phyloP scores from a whole-genome alignment of 2,329 filamentous ascomycete species.

The Grosmannia clavigera region DNA sequence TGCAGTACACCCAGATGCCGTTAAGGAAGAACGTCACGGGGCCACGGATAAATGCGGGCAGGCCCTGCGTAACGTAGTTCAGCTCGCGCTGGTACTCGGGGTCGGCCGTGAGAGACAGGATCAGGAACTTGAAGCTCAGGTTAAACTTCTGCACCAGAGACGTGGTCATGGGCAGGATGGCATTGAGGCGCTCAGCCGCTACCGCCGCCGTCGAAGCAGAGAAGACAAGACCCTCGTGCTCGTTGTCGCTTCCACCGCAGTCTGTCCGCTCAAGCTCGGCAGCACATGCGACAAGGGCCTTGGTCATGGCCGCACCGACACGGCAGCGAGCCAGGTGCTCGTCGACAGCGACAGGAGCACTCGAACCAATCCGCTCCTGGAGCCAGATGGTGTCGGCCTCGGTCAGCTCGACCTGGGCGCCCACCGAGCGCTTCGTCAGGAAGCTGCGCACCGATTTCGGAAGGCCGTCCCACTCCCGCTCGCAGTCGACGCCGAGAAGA shows the following conservation, averaged over 20 bases:
- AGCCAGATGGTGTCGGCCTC: constrained; percentile 1
- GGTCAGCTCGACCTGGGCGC: background rate
- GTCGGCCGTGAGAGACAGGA: constrained; percentile 28
- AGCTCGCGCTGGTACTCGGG: constrained; percentile 31
- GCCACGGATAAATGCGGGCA: constrained; percentile 3
- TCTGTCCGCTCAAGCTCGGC: background rate
- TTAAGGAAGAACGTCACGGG: constrained; percentile 25
- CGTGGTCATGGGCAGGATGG: background rate
- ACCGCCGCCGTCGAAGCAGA: background rate
- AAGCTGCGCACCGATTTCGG: constrained; percentile 4
- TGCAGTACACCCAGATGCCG: constrained; percentile 9
- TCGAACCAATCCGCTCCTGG: background rate
- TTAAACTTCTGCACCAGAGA: constrained; percentile 3
- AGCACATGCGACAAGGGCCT: background rate
- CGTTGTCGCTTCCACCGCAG: background rate
- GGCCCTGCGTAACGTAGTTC: constrained; percentile 17
- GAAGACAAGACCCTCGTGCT: background rate
- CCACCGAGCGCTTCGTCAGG: background rate
- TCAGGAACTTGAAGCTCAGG: constrained; percentile 24
- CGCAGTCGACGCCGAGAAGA: constrained; percentile 12
- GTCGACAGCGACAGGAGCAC: background rate
- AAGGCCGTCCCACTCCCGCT: constrained; percentile 13
- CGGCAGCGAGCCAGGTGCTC: constrained; percentile 6
- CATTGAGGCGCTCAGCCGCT: background rate
- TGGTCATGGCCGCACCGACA: constrained; percentile 2